Conservation (phyloP, 31 red algal genomes). For the Odonthalia washingtoniensis region DNA sequence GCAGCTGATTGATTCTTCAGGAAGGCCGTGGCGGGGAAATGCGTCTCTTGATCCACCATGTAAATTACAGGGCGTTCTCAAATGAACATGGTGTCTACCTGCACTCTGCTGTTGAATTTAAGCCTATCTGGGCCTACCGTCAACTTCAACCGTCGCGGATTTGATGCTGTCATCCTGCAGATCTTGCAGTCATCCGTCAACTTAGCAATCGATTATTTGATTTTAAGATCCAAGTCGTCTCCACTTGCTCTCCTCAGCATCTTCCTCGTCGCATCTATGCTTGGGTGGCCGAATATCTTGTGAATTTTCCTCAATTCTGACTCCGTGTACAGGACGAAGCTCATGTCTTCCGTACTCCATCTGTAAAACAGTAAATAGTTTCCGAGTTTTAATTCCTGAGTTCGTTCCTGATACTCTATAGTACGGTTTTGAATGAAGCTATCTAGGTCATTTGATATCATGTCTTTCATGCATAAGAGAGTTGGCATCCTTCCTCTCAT, state of each 20-base stretch:
- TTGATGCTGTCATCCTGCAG: not conserved
- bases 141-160: slow-evolving; percentile 16
- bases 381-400: too few relatives aligned
- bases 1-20: not conserved
- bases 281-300: not conserved
- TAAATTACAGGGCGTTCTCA: not conserved
- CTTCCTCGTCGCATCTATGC: not conserved
- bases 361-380: not conserved
- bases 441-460: too few relatives aligned
- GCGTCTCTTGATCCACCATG: slow-evolving; percentile 10
- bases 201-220: not conserved
- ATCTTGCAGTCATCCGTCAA: not conserved
- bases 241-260: not conserved
- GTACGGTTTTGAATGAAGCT: too few relatives aligned
- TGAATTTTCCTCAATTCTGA: not conserved
- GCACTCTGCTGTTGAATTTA: not conserved
- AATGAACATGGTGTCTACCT: not conserved
- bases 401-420: too few relatives aligned
- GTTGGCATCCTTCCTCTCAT: not conserved
- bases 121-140: not conserved
- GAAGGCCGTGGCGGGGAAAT: not conserved
- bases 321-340: not conserved
- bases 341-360: not conserved
- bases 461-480: too few relatives aligned
- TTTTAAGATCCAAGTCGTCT: too few relatives aligned